A percentile compares a stretch with the other conserved stretches of the same genome.
Evolutionary conservation across 768 basidiomycete genomes (phyloP).

Genomic region (Suillus subalutaceus): DNA sequence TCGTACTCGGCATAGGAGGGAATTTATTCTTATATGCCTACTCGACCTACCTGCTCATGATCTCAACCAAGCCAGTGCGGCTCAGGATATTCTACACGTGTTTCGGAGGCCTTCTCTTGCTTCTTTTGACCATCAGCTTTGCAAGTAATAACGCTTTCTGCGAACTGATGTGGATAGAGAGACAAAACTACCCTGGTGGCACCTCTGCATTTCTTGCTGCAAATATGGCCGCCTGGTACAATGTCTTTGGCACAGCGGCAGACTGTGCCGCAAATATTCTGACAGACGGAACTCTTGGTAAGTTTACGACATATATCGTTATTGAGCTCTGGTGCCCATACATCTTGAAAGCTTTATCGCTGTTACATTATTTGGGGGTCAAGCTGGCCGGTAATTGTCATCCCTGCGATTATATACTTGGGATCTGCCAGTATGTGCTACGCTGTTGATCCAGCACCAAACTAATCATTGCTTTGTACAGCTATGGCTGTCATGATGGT

Average conservation of each 20-base stretch:
- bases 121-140: constrained; percentile 28
- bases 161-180: constrained; percentile 34
- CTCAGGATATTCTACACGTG: neutral
- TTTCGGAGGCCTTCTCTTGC: constrained; percentile 13
- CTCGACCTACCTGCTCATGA: neutral
- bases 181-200: constrained; percentile 32
- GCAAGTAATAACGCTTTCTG: constrained; percentile 25
- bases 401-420: constrained; percentile 10
- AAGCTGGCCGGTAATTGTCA: constrained; percentile 1
- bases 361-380: constrained; percentile 35
- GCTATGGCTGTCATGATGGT: neutral
- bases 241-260: constrained; percentile 27
- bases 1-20: neutral
- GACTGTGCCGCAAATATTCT: constrained; percentile 28
- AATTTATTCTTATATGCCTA: neutral
- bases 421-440: constrained; percentile 1
- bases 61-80: neutral
- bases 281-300: constrained; percentile 36
- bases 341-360: constrained; percentile 33
- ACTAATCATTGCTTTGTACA: neutral
- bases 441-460: neutral
- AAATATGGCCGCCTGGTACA: constrained; percentile 26
- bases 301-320: constrained; percentile 7
- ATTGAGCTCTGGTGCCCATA: neutral
- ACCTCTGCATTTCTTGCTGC: constrained; percentile 30